Evolutionary conservation across 257 asterid genomes (phyloP).

Genomic region (Penstemon eatonii): DNA sequence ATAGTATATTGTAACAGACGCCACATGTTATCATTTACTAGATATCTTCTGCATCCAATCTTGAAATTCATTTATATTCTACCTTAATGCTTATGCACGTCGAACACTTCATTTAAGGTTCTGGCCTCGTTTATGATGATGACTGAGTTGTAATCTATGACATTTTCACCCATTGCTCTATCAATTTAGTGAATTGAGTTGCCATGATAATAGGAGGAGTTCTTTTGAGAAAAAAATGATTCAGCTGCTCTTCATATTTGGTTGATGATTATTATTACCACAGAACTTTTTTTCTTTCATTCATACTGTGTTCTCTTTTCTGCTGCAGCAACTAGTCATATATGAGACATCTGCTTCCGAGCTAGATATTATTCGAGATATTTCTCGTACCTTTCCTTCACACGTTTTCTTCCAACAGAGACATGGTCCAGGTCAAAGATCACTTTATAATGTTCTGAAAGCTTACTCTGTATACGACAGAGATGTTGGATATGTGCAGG

Average conservation of each 20-base stretch:
- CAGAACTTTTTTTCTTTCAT: constrained; percentile 12
- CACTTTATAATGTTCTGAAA: constrained; percentile 93
- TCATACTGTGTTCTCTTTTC: constrained; percentile 28
- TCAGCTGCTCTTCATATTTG: neutral
- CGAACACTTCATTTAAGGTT: constrained; percentile 5
- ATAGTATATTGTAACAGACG: neutral
- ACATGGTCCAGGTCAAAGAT: constrained; percentile 99
- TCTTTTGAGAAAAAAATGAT: neutral
- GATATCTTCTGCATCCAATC: constrained; percentile 7
- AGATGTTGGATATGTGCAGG: constrained; percentile 99
- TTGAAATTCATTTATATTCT: constrained; percentile 11
- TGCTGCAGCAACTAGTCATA: constrained; percentile 92
- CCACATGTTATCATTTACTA: neutral
- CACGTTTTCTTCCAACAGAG: constrained; percentile 99
- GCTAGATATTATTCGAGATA: constrained; percentile 93
- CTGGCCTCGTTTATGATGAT: neutral
- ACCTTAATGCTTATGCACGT: constrained; percentile 9
- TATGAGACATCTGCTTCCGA: constrained; percentile 99
- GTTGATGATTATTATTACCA: constrained; percentile 19
- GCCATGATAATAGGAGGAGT: constrained; percentile 8
- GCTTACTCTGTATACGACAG: constrained; percentile 95
- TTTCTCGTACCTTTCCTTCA: constrained; percentile 98
- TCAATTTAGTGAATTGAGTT: neutral
- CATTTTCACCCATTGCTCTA: constrained; percentile 1
- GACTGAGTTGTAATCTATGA: constrained; percentile 12